Evolutionary conservation across 805 yeast genomes (phyloP).

Genomic region (Yamadazyma olivae): DNA sequence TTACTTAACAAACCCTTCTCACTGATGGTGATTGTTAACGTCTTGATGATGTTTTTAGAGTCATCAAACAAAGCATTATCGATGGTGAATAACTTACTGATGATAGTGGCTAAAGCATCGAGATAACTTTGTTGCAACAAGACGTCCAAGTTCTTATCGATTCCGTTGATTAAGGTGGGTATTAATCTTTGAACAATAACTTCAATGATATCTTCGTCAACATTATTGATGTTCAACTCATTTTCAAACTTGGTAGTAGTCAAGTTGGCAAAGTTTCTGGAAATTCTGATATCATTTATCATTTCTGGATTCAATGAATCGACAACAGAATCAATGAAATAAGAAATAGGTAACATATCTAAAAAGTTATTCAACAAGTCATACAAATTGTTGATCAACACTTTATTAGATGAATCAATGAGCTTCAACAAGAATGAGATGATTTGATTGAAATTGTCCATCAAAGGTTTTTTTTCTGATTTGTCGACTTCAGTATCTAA

Average conservation of each 20-base stretch:
- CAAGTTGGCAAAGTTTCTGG: conserved; percentile 59
- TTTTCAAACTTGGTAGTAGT: conserved; percentile 65
- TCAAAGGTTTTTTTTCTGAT: conserved; percentile 25
- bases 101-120: conserved; percentile 61
- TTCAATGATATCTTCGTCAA: conserved; percentile 43
- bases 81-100: conserved; percentile 57
- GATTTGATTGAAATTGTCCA: conserved; percentile 30
- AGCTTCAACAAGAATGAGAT: conserved; percentile 33
- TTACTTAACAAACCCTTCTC: conserved; percentile 52
- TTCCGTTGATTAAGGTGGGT: conserved; percentile 44
- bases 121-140: conserved; percentile 67
- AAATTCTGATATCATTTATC: conserved; percentile 43
- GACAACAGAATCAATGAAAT: conserved; percentile 62
- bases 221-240: conserved; percentile 49
- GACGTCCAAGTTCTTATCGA: conserved; percentile 31
- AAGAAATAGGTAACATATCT: conserved; percentile 69
- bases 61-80: conserved; percentile 21
- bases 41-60: conserved; percentile 42
- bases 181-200: conserved; percentile 52
- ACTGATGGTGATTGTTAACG: conserved; percentile 49
- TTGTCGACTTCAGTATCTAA: conserved; percentile 38
- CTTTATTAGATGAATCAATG: conserved; percentile 31
- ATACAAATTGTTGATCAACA: conserved; percentile 6
- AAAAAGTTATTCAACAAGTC: conserved; percentile 60
- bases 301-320: conserved; percentile 32